Conservation (phyloP, 352 stramenopile species). For the Blastocystis sp. region DNA sequence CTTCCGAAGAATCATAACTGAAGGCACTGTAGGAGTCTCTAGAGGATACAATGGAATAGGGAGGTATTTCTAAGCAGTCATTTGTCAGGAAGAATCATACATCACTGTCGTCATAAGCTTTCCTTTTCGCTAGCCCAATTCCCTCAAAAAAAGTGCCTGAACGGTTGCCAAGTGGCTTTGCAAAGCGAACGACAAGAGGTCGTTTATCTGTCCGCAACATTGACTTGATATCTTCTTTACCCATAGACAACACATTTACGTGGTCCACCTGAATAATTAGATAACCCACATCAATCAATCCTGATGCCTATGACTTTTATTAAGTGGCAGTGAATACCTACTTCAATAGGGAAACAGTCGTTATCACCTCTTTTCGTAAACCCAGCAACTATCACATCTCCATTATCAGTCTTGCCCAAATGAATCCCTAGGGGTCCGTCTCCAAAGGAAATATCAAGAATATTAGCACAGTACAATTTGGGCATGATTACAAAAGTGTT, state of each 20-base stretch:
- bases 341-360: background rate
- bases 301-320: background rate
- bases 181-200: slow-evolving; percentile 17
- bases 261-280: background rate
- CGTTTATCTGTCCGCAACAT: background rate
- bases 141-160: background rate
- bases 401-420: background rate
- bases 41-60: slow-evolving; percentile 29
- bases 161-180: background rate
- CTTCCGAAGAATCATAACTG: background rate
- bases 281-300: background rate
- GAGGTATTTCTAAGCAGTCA: slow-evolving; percentile 14
- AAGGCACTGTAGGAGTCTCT: background rate
- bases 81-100: background rate
- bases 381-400: background rate
- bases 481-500: background rate
- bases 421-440: slow-evolving; percentile 31
- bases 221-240: slow-evolving; percentile 4
- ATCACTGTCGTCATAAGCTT: background rate
- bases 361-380: background rate
- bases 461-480: slow-evolving; percentile 6
- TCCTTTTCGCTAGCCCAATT: background rate
- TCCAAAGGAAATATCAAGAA: slow-evolving; percentile 11
- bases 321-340: background rate
- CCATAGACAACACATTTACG: background rate